Percentiles rank a stretch among this genome's conserved stretches.
These are phyloP conservation scores for Osmanthus fragrans DNA, from an alignment of 257 asterid genomes.

Conservation along the genomic window DNA sequence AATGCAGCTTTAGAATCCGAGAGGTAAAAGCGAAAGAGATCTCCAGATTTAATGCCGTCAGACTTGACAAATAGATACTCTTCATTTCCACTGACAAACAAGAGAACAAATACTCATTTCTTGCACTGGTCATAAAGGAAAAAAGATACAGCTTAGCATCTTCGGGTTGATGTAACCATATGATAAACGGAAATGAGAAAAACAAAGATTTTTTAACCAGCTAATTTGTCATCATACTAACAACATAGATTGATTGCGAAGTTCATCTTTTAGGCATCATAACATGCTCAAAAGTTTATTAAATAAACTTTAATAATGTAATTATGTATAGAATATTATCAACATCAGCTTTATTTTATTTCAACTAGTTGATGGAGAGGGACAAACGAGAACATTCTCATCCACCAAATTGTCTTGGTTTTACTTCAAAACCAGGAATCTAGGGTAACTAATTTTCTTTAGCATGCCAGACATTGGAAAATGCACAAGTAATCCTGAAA, in stretches of 20 bases:
- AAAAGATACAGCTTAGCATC: neutral
- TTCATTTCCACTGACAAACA: conserved; percentile 65
- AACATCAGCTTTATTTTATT: neutral
- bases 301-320: neutral
- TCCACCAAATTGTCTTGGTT: neutral
- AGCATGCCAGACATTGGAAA: neutral
- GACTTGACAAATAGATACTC: conserved; percentile 67
- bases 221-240: neutral
- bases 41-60: conserved; percentile 67
- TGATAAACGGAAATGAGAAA: no score
- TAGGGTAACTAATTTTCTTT: neutral
- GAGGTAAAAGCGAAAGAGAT: conserved; percentile 57
- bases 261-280: neutral
- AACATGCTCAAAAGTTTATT: no score
- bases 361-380: neutral
- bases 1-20: conserved; percentile 57
- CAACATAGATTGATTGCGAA: neutral
- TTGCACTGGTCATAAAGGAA: conserved; percentile 6
- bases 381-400: neutral
- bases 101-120: conserved; percentile 2
- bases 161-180: no score
- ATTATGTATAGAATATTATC: neutral
- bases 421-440: neutral
- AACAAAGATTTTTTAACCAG: neutral
- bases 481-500: neutral